Evolutionary conservation across 768 basidiomycete species (phyloP), one percentile per base, ranked within the genome.

Genomic region (Russula brevipes): DNA sequence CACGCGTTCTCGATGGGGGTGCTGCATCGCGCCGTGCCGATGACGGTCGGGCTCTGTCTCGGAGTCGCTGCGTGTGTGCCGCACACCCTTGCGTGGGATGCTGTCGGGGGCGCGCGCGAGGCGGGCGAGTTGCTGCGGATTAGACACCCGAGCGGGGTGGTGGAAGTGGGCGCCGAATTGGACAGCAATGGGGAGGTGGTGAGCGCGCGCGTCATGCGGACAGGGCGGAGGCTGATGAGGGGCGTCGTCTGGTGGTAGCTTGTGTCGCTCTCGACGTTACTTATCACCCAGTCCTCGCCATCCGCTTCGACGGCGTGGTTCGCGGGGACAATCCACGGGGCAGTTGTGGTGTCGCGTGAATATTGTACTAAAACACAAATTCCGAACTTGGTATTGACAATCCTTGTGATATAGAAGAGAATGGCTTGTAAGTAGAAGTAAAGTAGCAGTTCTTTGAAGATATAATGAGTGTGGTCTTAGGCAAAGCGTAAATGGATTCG

Each of bases 1-100:
- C 79, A 84, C 59, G 83, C 87, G 7, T 76, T 86, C 35, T 87
- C 86, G 0, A 87, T 90, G 87, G 87, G 87, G 1, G 81, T 85
- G 4, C 73, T 85, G 16, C 86, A 89, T 71, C 83, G 83, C 61
- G 86, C 89, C 0, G 80, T 88, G 0, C 86, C 85, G 0, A 85
- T 89, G 84, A 89, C 87, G 0, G 83, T 90, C 4, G 87, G 83
- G 0, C 75, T 88, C 38, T 85, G 86, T 67, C 78, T 86, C 7
- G 87, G 87, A 0, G 86, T 88, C 17, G 86, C 87, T 0, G 76
- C 83, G 3, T 78, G 79, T 50, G 73, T 84, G 10, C 65, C 77
- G n/a, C 79, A 77, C 0, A 84, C 87, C 0, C 68, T 88, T 12
- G 80, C 81, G 10, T 82, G 81, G 79, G 73, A 79, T 14, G 80